Conservation (phyloP, 169 alveolate species). For the Plasmodium coatneyi region DNA sequence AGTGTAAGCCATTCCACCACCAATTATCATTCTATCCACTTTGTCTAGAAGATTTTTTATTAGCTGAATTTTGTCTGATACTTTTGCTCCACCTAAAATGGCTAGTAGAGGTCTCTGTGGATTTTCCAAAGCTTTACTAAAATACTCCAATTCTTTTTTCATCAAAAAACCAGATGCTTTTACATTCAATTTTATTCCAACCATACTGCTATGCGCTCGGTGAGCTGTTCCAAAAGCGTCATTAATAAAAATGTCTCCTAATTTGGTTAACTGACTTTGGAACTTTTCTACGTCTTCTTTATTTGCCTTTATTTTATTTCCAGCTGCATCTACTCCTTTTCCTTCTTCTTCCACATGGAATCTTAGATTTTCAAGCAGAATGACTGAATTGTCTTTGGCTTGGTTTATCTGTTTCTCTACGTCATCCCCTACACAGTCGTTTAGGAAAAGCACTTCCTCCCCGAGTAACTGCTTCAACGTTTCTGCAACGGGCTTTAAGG, state of each 20-base stretch:
- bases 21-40: slow-evolving; percentile 96
- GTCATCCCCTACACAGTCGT: slow-evolving; percentile 96
- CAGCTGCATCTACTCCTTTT: slow-evolving; percentile 93
- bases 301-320: slow-evolving; percentile 92
- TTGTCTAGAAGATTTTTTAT: slow-evolving; percentile 93
- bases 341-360: slow-evolving; percentile 99
- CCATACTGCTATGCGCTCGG: slow-evolving; percentile 98
- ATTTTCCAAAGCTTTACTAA: slow-evolving; percentile 94
- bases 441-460: slow-evolving; percentile 90
- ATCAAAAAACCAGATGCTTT: slow-evolving; percentile 96
- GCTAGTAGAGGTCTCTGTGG: slow-evolving; percentile 96
- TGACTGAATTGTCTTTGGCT: slow-evolving; percentile 91
- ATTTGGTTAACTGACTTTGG: slow-evolving; percentile 92
- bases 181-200: slow-evolving; percentile 91
- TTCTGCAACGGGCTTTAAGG: slow-evolving; percentile 94
- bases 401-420: slow-evolving; percentile 90
- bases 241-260: slow-evolving; percentile 96
- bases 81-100: slow-evolving; percentile 99
- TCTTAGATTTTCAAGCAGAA: slow-evolving; percentile 96
- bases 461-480: slow-evolving; percentile 89
- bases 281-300: slow-evolving; percentile 89
- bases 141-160: slow-evolving; percentile 96
- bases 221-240: slow-evolving; percentile 99
- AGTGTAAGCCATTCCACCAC: slow-evolving; percentile 99
- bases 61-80: slow-evolving; percentile 96